Base-by-base conservation (phyloP, 2,329 filamentous ascomycete genomes). In the Aaosphaeria arxii region DNA sequence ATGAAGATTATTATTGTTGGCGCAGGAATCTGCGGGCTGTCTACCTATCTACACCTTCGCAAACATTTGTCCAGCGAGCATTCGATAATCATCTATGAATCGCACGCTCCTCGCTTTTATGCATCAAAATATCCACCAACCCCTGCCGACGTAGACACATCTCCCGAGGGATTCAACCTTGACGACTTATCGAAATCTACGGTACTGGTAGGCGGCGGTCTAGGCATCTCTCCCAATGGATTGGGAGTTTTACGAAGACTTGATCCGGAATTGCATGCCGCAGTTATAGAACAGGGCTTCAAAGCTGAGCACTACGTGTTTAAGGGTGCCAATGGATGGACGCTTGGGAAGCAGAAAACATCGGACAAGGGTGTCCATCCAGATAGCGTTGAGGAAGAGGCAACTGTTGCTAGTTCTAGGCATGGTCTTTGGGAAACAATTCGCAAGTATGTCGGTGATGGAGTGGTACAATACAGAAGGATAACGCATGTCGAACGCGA, bases 1-100 rank as follows among this genome's bases (percentile, higher is more conserved):
- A 62, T 63, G 58, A 63, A 62, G 33, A 59, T 64, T 32, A 51
- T 63, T 39, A 63, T 63, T 17, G 47, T 63, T 30, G 59, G 60
- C 38, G 55, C 47, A 45, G 58, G 59, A 7, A 58, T 62, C 40
- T 42, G 50, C 39, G 59, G 61, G 11, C 50, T 61, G 11, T 53
- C 52, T 28, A 51, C 51, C 24, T 66, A 62, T 42, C 55, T 66
- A 5, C 52, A 59, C 43, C 56, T 69, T 24, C 53, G 50, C 38
- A 61, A 67, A 42, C 51, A 58, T 44, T 52, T 66, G 39, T 46
- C 54, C 7, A 13, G 30, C 13, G n/a, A 38, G 28, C 50, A 56
- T 35, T 49, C n/a, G 7, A 59, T 67, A 44, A 53, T 36, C 3
- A 55, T 66, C 43, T 62, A 58, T 50, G 62, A 66, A 51, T 55